Percentiles rank a stretch among this genome's conserved stretches.
Evolutionary conservation across 129 eudicot genomes (phyloP).

Genomic region (Mikania micrantha): DNA sequence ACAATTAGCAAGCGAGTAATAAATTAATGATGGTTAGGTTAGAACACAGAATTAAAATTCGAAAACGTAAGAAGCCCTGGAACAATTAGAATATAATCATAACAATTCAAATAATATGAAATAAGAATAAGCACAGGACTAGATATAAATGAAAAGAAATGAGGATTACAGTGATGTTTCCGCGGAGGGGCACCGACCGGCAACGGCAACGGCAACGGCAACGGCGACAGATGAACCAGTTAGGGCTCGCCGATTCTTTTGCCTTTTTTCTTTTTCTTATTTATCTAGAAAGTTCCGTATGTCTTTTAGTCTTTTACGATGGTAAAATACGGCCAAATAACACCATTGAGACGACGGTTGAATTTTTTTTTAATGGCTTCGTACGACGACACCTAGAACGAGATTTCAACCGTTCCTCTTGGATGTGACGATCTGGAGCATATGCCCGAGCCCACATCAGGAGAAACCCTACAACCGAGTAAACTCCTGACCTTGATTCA

Average conservation of each 20-base stretch:
- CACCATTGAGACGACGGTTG: too few species aligned
- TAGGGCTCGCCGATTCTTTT: constrained; percentile 14
- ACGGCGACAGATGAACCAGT: constrained; percentile 6
- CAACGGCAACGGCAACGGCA: neutral
- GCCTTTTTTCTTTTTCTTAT: neutral
- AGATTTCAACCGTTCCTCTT: too few species aligned
- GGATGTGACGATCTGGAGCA: too few species aligned
- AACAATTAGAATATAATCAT: neutral
- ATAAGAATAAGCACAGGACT: neutral
- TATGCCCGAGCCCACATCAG: too few species aligned
- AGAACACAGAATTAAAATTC: neutral
- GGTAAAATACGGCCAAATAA: neutral
- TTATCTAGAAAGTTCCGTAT: neutral
- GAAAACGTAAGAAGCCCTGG: constrained; percentile 11
- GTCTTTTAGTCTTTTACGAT: neutral
- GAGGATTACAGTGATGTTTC: neutral
- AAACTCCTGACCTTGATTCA: too few species aligned
- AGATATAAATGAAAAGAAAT: neutral
- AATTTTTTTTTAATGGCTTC: too few species aligned
- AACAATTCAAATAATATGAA: neutral
- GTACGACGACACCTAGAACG: too few species aligned
- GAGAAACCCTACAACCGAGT: too few species aligned
- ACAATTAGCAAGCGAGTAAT: neutral
- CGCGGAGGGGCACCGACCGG: constrained; percentile 6
- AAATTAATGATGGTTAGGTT: neutral